These are phyloP conservation scores for Pseudogymnoascus sp. DNA, from an alignment of 2,329 filamentous ascomycete species.

Conservation along the genomic window DNA sequence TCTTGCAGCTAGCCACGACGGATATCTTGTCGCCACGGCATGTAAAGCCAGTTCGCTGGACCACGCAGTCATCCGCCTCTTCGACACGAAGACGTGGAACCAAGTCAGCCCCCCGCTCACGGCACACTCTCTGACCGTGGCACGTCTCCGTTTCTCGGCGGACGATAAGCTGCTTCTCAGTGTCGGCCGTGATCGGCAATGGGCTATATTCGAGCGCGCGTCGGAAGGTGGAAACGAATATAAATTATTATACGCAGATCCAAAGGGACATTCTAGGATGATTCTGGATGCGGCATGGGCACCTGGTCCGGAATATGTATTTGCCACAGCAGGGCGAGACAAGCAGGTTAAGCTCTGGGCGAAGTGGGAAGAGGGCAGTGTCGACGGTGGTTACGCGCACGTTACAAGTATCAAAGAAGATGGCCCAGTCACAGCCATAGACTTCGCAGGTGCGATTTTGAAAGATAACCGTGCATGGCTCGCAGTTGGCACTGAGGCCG, in stretches of 20 bases:
- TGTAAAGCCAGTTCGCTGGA: slow-evolving; percentile 89
- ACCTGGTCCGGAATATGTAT: slow-evolving; percentile 41
- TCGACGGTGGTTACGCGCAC: slow-evolving; percentile 22
- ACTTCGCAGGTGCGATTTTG: slow-evolving; percentile 44
- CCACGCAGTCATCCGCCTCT: slow-evolving; percentile 88
- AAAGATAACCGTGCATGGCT: slow-evolving; percentile 32
- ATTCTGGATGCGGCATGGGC: slow-evolving; percentile 85
- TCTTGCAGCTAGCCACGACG: slow-evolving; percentile 68
- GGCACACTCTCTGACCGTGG: slow-evolving; percentile 82
- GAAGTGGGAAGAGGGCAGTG: slow-evolving; percentile 12
- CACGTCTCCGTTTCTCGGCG: slow-evolving; percentile 68
- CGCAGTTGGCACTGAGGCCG: slow-evolving; percentile 49
- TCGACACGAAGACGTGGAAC: slow-evolving; percentile 79
- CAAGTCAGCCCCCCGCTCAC: slow-evolving; percentile 75
- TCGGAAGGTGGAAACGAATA: slow-evolving; percentile 38
- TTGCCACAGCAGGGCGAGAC: slow-evolving; percentile 85
- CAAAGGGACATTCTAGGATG: slow-evolving; percentile 87
- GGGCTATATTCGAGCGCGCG: slow-evolving; percentile 66
- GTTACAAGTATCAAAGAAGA: slow-evolving; percentile 43
- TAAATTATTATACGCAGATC: slow-evolving; percentile 53
- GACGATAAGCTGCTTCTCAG: slow-evolving; percentile 73
- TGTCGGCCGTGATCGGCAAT: slow-evolving; percentile 85
- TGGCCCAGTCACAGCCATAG: slow-evolving; percentile 61
- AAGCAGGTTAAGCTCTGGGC: slow-evolving; percentile 72
- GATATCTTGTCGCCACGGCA: slow-evolving; percentile 73